Evolutionary conservation across 2,329 filamentous ascomycete species (phyloP), one percentile per base, ranked within the genome.

Genomic region (Calonectria naviculata): DNA sequence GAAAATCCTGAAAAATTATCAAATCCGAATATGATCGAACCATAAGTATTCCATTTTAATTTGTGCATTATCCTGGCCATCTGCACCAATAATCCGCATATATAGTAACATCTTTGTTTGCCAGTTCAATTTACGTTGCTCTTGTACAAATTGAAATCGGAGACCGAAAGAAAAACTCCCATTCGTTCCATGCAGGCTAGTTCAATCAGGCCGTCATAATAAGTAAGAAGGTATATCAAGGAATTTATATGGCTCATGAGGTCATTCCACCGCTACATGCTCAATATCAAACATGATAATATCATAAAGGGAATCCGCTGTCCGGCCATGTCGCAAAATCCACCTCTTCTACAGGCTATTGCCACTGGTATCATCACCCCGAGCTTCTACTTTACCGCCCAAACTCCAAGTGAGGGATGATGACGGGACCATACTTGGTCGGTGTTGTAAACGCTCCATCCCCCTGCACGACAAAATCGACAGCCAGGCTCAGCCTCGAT

Each of bases 401-500:
- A 85, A 91, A 93, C 82, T 95, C 94, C 73, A 96, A 84, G 83
- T 93, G 95, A 44, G 97, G 97, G 76, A 99, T 92, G 83, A 98
- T 95, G 19, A 99, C 97, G 13, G 97, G 97, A 0, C 97, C 97
- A 82, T 98, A 99, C 86, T 99, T 99, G 76, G 97, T 95, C 58
- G 97, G 94, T 74, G 90, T 89, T 44, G 91, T 93, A 82, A 93
- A 96, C 1, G 91, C 90, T 1, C 94, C 93, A 77, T 98, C 96
- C 1, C 94, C 95, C 84, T 99, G 97, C 26, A 99, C 96, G 83
- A 99, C 94, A 82, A 98, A 99, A 83, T 99, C 97, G 2, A 97
- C 94, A 1, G 96, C 97, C 52, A 99, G 85, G 83, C 94, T 98
- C 78, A 99, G 81, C 85, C 92, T 94, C 67, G 85, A 87, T 68